Percentiles rank a stretch among this genome's conserved stretches.
These are phyloP conservation scores for Gardenia jasminoides DNA, from an alignment of 257 asterid genomes.

Conservation along the genomic window DNA sequence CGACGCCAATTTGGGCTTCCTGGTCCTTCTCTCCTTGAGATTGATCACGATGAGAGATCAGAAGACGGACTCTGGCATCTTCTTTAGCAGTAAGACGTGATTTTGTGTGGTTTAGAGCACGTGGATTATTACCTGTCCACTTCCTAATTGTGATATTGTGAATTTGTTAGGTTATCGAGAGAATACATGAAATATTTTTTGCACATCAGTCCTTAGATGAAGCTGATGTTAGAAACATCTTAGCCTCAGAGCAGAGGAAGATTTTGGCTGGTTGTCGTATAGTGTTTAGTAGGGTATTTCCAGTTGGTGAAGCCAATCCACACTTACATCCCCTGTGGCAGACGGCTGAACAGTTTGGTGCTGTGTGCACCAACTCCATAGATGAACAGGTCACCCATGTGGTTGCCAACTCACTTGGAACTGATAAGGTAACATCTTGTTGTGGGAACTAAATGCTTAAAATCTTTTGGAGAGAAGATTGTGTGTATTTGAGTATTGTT, in stretches of 20 bases:
- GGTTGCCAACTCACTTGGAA: conserved; percentile 93
- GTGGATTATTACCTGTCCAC: neutral
- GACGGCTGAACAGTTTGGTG: conserved; percentile 96
- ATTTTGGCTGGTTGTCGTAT: conserved; percentile 87
- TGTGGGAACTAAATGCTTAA: neutral
- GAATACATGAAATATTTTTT: conserved; percentile 73
- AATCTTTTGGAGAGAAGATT: neutral
- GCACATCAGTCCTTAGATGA: conserved; percentile 65
- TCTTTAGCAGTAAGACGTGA: conserved; percentile 70
- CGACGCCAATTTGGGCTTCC: conserved; percentile 93
- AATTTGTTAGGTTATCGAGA: conserved; percentile 71
- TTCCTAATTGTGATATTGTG: conserved; percentile 15
- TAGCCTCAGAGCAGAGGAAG: conserved; percentile 80
- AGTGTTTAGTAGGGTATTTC: conserved; percentile 91
- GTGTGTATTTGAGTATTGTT: neutral
- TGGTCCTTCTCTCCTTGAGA: conserved; percentile 96
- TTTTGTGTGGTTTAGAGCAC: conserved; percentile 11
- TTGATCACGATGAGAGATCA: conserved; percentile 96
- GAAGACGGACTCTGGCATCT: conserved; percentile 94
- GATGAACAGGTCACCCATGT: conserved; percentile 97
- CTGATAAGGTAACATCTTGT: conserved; percentile 72
- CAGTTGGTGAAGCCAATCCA: conserved; percentile 91
- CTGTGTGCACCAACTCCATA: conserved; percentile 73
- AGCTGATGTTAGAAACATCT: conserved; percentile 87
- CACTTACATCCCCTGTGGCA: conserved; percentile 97